Conservation (phyloP, 2,329 filamentous ascomycete genomes). For the Paracorniculantispora psalliotae region DNA sequence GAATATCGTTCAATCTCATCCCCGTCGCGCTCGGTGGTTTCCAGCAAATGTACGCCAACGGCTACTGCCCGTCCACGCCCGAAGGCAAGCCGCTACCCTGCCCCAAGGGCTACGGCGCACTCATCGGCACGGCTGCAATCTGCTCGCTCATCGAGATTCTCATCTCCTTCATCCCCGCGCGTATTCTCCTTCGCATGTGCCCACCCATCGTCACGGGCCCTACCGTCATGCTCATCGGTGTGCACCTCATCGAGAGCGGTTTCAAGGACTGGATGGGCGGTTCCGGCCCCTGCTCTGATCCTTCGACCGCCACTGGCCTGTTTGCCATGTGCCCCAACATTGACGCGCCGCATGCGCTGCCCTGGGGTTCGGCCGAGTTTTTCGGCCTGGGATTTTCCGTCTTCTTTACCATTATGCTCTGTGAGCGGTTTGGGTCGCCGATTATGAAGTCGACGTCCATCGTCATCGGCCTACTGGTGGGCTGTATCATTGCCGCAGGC, state of each 20-base stretch:
- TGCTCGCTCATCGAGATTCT: conserved; percentile 66
- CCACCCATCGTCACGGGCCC: conserved; percentile 75
- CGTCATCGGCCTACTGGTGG: conserved; percentile 66
- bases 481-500: conserved; percentile 74
- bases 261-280: conserved; percentile 78
- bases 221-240: conserved; percentile 66
- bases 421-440: conserved; percentile 74
- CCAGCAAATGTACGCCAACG: conserved; percentile 71
- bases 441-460: conserved; percentile 81
- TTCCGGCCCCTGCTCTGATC: conserved; percentile 50
- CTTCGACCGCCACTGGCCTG: conserved; percentile 44
- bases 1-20: conserved; percentile 73
- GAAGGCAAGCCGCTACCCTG: conserved; percentile 67
- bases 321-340: conserved; percentile 63
- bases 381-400: conserved; percentile 76
- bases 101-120: conserved; percentile 66
- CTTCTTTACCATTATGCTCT: conserved; percentile 73
- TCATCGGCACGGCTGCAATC: conserved; percentile 64
- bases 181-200: conserved; percentile 65
- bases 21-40: conserved; percentile 68
- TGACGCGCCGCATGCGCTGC: conserved; percentile 63
- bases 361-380: conserved; percentile 75
- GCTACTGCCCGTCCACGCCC: conserved; percentile 56
- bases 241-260: conserved; percentile 65
- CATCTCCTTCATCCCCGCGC: conserved; percentile 69